phyloP scores from a whole-genome alignment of 371 early-diverging fungal species.

The Mucor sp. region DNA sequence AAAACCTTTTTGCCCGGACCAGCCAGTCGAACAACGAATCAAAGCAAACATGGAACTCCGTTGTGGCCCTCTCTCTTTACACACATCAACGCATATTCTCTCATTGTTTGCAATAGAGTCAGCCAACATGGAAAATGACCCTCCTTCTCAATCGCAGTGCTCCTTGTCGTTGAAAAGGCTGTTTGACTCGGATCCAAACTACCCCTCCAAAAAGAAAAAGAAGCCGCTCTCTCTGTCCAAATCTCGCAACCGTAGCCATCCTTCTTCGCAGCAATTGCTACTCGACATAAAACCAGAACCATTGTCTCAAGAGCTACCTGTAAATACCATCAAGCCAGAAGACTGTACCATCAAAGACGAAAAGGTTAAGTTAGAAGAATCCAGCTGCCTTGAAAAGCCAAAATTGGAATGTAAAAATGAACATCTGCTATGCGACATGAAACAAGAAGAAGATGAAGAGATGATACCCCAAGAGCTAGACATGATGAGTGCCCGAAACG shows the following conservation, averaged over 20 bases:
- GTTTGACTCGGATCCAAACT: not conserved
- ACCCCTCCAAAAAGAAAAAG: not conserved
- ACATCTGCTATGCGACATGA: not conserved
- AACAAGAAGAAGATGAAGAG: not conserved
- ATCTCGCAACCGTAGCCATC: not conserved
- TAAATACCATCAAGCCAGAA: not conserved
- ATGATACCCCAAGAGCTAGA: not conserved
- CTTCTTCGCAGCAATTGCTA: not conserved
- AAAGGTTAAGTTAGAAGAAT: not conserved
- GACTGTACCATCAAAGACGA: not conserved
- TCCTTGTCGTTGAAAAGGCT: not conserved
- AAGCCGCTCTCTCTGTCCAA: not conserved
- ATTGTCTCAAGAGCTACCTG: not conserved
- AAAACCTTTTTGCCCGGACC: conserved; percentile 4
- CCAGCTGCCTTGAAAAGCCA: not conserved
- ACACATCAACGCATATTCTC: not conserved
- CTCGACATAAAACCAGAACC: not conserved
- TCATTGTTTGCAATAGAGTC: not conserved
- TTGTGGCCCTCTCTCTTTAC: no score
- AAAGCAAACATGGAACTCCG: not conserved
- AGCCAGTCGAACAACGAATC: not conserved
- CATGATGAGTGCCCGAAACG: not conserved
- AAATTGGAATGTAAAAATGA: not conserved
- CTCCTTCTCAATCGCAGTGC: not conserved
- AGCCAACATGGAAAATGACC: not conserved